Evolutionary conservation across 257 asterid species (phyloP).

Genomic region (Ocimum tenuiflorum): DNA sequence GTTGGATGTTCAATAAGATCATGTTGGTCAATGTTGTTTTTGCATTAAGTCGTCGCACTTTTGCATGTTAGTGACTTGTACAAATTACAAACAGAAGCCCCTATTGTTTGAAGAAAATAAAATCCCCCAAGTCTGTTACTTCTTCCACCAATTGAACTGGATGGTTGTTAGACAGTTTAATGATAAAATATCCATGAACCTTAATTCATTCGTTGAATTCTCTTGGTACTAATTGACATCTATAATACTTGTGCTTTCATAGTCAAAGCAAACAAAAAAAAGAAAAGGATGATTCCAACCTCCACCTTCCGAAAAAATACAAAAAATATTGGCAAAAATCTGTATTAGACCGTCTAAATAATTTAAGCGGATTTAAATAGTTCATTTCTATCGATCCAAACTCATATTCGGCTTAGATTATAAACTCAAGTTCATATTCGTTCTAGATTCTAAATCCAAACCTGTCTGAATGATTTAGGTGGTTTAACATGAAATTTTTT

Average conservation of each 20-base stretch:
- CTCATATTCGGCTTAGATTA: too few relatives aligned
- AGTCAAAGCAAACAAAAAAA: constrained; percentile 14
- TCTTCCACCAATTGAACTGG: constrained; percentile 7
- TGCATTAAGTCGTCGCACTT: constrained; percentile 13
- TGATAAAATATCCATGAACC: constrained; percentile 6
- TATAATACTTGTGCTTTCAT: constrained; percentile 11
- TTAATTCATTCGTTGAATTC: not conserved
- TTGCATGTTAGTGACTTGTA: not conserved
- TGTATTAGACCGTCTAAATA: too few relatives aligned
- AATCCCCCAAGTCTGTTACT: not conserved
- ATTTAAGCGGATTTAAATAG: too few relatives aligned
- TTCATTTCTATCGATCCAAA: too few relatives aligned
- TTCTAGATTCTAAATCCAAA: too few relatives aligned
- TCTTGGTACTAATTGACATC: not conserved
- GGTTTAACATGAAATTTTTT: too few relatives aligned
- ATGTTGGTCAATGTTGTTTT: constrained; percentile 11
- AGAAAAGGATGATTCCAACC: constrained; percentile 13
- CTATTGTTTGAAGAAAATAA: too few relatives aligned
- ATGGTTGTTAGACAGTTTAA: constrained; percentile 4
- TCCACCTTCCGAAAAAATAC: not conserved
- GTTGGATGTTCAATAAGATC: constrained; percentile 17
- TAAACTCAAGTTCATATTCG: too few relatives aligned
- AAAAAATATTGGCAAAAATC: too few relatives aligned
- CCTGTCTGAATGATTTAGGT: too few relatives aligned
- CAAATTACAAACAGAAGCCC: too few relatives aligned